These are phyloP conservation scores for Rhytidiadelphus loreus DNA, from an alignment of 225 moss, liverwort and hornwort species.

Conservation along the genomic window DNA sequence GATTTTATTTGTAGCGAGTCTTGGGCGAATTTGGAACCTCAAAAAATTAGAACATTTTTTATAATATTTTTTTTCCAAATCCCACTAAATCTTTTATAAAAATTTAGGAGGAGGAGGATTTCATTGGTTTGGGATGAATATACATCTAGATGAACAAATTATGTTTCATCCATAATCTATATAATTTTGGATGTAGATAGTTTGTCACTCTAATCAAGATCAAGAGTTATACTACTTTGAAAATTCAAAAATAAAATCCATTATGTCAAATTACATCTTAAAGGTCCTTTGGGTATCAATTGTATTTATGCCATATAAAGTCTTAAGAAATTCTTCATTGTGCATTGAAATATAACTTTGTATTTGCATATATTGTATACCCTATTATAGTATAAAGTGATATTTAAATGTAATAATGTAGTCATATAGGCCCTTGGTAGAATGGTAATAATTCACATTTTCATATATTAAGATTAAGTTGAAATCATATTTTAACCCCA, in stretches of 20 bases:
- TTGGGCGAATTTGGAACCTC: accelerated
- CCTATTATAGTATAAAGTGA: neutral
- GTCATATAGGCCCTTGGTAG: too few species aligned
- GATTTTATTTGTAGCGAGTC: neutral
- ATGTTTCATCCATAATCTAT: neutral
- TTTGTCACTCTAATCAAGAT: neutral
- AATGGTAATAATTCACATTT: too few species aligned
- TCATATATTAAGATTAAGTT: too few species aligned
- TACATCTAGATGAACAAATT: neutral
- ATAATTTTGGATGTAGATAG: neutral
- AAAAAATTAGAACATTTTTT: neutral
- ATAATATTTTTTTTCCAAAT: neutral
- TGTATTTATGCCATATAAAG: neutral
- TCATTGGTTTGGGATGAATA: neutral
- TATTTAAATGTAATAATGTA: neutral
- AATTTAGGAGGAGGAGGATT: neutral
- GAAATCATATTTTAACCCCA: too few species aligned
- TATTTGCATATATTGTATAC: neutral
- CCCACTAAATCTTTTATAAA: neutral
- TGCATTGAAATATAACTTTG: neutral
- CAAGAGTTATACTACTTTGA: neutral
- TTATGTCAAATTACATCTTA: neutral
- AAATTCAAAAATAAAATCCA: neutral
- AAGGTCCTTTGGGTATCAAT: accelerated
- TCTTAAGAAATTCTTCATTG: neutral